A percentile compares a stretch with the other conserved stretches of the same genome.
phyloP scores from a whole-genome alignment of 257 asterid species.

The Fraxinus americana region DNA sequence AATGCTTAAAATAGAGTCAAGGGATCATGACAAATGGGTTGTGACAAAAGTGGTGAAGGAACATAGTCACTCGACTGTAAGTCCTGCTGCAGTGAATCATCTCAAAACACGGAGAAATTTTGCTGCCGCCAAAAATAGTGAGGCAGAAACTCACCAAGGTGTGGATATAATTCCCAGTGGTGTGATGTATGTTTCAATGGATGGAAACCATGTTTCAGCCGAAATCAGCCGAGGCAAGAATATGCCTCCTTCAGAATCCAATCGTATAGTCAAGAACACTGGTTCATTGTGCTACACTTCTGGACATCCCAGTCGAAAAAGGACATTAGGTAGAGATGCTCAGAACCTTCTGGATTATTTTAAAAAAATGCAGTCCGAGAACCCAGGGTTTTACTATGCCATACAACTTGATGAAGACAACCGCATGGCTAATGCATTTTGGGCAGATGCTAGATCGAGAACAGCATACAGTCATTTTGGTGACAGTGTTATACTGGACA shows the following conservation, averaged over 20 bases:
- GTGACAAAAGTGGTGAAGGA: conserved; percentile 71
- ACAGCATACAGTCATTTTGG: conserved; percentile 82
- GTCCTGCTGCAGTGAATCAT: conserved; percentile 51
- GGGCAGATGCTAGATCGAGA: conserved; percentile 96
- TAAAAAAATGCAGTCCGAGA: conserved; percentile 90
- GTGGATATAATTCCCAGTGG: conserved; percentile 69
- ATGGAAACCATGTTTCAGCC: conserved; percentile 47
- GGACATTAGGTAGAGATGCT: conserved; percentile 79
- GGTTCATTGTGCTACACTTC: conserved; percentile 35
- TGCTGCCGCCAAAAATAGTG: conserved; percentile 51
- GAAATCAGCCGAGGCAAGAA: conserved; percentile 46
- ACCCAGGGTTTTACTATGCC: conserved; percentile 92
- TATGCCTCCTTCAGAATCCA: conserved; percentile 40
- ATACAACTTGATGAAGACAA: conserved; percentile 90
- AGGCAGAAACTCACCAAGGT: conserved; percentile 45
- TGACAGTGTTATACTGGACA: conserved; percentile 77
- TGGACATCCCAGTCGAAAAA: conserved; percentile 44
- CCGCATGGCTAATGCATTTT: conserved; percentile 82
- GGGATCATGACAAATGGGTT: conserved; percentile 58
- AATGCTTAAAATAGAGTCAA: conserved; percentile 64
- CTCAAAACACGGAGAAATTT: conserved; percentile 59
- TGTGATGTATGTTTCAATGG: conserved; percentile 69
- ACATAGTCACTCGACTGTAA: conserved; percentile 54
- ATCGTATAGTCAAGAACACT: conserved; percentile 35
- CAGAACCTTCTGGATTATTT: conserved; percentile 88